Evolutionary conservation across 331 rosid species (phyloP).

Genomic region (Stylosanthes scabra): DNA sequence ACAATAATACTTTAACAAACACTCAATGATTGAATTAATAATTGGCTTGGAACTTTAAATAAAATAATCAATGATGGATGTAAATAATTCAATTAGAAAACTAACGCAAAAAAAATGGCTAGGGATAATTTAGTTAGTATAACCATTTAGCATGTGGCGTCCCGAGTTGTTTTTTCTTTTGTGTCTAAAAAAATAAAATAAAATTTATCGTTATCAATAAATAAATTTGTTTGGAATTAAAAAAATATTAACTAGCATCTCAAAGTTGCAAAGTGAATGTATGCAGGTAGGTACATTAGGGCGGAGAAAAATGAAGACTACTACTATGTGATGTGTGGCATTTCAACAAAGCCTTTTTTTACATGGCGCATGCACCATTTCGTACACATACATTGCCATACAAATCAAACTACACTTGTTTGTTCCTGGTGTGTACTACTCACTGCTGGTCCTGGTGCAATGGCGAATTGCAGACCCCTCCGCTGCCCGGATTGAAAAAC

Average conservation of each 20-base stretch:
- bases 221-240: background rate
- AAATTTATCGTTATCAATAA: background rate
- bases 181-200: too few relatives aligned
- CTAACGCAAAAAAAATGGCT: background rate
- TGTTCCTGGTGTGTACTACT: conserved; percentile 53
- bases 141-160: background rate
- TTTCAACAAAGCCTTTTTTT: conserved; percentile 32
- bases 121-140: background rate
- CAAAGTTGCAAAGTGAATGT: conserved; percentile 16
- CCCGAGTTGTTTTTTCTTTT: background rate
- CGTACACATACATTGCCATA: background rate
- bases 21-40: too few relatives aligned
- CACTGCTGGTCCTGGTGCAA: conserved; percentile 61
- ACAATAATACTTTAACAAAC: too few relatives aligned
- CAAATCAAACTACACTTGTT: conserved; percentile 42
- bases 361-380: conserved; percentile 6
- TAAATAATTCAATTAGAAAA: too few relatives aligned
- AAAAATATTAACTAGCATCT: conserved; percentile 1
- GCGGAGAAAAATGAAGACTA: conserved; percentile 35
- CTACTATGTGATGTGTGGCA: conserved; percentile 15
- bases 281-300: conserved; percentile 32
- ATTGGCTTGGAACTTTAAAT: too few relatives aligned
- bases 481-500: conserved; percentile 82
- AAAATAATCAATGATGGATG: background rate
- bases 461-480: conserved; percentile 74